Percentiles rank a stretch among this genome's conserved stretches.
phyloP scores from a whole-genome alignment of 495 filamentous ascomycete genomes.

The Neurospora terricola region DNA sequence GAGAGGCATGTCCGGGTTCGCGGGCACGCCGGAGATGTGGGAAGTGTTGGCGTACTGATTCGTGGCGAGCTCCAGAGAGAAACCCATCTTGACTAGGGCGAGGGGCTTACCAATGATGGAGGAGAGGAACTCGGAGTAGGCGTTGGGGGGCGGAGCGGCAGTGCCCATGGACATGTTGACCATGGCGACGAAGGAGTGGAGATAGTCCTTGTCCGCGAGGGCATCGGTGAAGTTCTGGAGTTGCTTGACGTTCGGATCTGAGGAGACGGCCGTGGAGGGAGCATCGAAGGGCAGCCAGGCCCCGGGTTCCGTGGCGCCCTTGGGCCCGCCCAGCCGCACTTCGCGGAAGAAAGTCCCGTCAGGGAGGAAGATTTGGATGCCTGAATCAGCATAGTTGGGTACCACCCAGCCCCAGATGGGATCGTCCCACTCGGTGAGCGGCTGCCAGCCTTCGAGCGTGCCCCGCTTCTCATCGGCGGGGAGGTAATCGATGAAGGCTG shows the following conservation, averaged over 20 bases:
- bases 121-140: slow-evolving; percentile 27
- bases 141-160: slow-evolving; percentile 17
- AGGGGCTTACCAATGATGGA: slow-evolving; percentile 37
- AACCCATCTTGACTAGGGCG: slow-evolving; percentile 37
- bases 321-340: slow-evolving; percentile 26
- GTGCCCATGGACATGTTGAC: slow-evolving; percentile 17
- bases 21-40: neutral
- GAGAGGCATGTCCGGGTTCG: neutral
- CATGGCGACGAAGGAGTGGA: slow-evolving; percentile 25
- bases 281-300: slow-evolving; percentile 30
- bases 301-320: neutral
- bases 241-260: too few species aligned
- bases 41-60: neutral
- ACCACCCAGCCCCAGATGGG: slow-evolving; percentile 49
- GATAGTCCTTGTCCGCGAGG: slow-evolving; percentile 21
- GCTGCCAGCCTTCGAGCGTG: slow-evolving; percentile 10
- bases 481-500: slow-evolving; percentile 12
- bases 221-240: too few species aligned
- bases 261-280: neutral
- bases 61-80: slow-evolving; percentile 33
- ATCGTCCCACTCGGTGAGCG: slow-evolving; percentile 32
- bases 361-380: slow-evolving; percentile 38
- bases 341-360: slow-evolving; percentile 46
- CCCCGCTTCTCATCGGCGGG: neutral
- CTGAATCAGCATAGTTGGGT: slow-evolving; percentile 38